Evolutionary conservation across 208 protist species (phyloP).

Genomic region (Trypanosoma theileri): DNA sequence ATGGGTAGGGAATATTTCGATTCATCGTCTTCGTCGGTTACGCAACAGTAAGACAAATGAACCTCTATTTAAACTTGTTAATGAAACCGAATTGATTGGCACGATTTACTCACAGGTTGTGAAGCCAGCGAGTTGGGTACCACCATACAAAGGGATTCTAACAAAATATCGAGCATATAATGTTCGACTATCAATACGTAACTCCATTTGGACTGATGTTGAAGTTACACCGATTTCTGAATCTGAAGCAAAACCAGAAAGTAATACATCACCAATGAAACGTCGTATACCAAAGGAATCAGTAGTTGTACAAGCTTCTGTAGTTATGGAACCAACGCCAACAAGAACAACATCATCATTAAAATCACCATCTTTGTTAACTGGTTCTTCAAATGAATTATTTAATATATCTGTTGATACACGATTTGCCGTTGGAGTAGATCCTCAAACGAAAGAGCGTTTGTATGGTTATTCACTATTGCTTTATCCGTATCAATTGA

Average conservation of each 20-base stretch:
- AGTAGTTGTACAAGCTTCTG: neutral
- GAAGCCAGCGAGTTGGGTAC: slow-evolving; percentile 59
- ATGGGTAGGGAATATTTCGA: slow-evolving; percentile 75
- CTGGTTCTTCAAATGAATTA: neutral
- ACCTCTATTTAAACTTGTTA: slow-evolving; percentile 56
- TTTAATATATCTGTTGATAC: slow-evolving; percentile 43
- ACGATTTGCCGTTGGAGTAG: slow-evolving; percentile 45
- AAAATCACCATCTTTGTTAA: neutral
- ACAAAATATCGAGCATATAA: slow-evolving; percentile 42
- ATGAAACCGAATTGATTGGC: slow-evolving; percentile 54
- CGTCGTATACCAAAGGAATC: neutral
- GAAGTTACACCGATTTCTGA: neutral
- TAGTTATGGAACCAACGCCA: neutral
- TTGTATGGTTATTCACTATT: slow-evolving; percentile 71
- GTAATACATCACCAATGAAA: neutral
- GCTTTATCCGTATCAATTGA: slow-evolving; percentile 59
- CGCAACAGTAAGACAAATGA: slow-evolving; percentile 50
- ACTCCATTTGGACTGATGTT: slow-evolving; percentile 54
- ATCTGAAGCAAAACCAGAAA: neutral
- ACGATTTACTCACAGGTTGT: slow-evolving; percentile 79
- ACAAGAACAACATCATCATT: neutral
- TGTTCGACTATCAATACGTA: slow-evolving; percentile 55
- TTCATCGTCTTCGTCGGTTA: slow-evolving; percentile 65
- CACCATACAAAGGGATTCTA: slow-evolving; percentile 47
- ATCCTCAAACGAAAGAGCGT: slow-evolving; percentile 56